These are phyloP conservation scores for Candida tetrigidarum DNA, from an alignment of 1,139 yeast genomes.

Conservation along the genomic window DNA sequence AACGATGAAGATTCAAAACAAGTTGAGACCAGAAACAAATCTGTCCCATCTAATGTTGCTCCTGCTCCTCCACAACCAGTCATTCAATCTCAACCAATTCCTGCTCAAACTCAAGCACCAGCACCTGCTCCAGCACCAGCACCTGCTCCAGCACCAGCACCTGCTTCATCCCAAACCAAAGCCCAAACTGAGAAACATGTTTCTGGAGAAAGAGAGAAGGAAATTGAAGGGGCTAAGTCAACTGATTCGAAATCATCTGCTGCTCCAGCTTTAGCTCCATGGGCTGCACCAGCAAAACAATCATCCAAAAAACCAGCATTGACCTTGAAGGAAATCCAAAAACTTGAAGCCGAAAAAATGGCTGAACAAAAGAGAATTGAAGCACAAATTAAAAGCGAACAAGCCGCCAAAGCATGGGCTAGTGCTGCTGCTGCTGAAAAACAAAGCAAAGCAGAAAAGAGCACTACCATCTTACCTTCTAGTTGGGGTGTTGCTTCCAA, in stretches of 20 bases:
- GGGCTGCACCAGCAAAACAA: constrained; percentile 20
- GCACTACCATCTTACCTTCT: constrained; percentile 45
- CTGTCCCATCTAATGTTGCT: not conserved
- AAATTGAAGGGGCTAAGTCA: constrained; percentile 9
- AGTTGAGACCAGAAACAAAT: not conserved
- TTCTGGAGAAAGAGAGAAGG: too few relatives aligned
- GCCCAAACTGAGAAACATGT: too few relatives aligned
- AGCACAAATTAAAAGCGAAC: constrained; percentile 34
- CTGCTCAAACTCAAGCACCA: too few relatives aligned
- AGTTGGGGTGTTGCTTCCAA: constrained; percentile 52
- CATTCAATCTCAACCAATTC: not conserved
- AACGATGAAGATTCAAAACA: constrained; percentile 27
- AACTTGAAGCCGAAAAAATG: constrained; percentile 60
- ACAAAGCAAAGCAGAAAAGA: constrained; percentile 24
- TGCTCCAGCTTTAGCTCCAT: constrained; percentile 23
- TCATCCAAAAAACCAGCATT: constrained; percentile 46
- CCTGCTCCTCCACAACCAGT: constrained; percentile 2
- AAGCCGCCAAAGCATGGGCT: constrained; percentile 26
- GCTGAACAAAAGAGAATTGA: constrained; percentile 42
- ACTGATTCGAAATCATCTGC: constrained; percentile 26
- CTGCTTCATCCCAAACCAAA: too few relatives aligned
- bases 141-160: too few relatives aligned
- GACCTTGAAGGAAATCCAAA: constrained; percentile 72
- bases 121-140: too few relatives aligned
- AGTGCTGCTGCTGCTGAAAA: constrained; percentile 30